A percentile compares a stretch with the other conserved stretches of the same genome.
Evolutionary conservation across 1,284 basidiomycete species (phyloP).

Genomic region (Ganoderma sinense): DNA sequence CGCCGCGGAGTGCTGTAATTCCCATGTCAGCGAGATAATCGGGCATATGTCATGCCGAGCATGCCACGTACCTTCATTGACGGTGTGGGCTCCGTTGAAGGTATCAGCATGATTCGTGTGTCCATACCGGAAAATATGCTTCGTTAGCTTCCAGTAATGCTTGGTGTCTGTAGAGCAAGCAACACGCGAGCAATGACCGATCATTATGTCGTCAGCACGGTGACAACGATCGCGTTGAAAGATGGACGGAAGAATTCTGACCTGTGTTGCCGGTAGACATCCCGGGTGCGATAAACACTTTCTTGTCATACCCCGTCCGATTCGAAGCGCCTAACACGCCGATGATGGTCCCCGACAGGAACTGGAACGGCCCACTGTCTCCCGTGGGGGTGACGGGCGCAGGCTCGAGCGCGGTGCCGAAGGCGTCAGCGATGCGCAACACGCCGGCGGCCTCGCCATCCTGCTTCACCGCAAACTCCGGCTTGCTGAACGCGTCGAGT

Average conservation of each 20-base stretch:
- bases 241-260: constrained; percentile 4
- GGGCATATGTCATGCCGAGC: neutral
- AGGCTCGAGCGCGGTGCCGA: constrained; percentile 54
- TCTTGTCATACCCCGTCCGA: constrained; percentile 41
- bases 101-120: constrained; percentile 42
- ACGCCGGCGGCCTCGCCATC: constrained; percentile 29
- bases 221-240: neutral
- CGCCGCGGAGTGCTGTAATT: constrained; percentile 44
- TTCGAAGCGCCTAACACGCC: constrained; percentile 45
- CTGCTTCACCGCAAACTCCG: constrained; percentile 22
- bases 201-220: neutral
- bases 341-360: constrained; percentile 59
- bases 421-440: constrained; percentile 49
- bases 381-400: constrained; percentile 60
- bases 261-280: constrained; percentile 34
- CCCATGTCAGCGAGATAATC: neutral
- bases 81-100: constrained; percentile 62
- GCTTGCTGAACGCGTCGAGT: constrained; percentile 56
- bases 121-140: constrained; percentile 57
- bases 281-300: constrained; percentile 35
- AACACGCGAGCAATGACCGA: neutral
- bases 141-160: constrained; percentile 56
- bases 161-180: constrained; percentile 46
- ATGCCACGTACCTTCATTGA: constrained; percentile 47
- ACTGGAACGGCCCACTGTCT: constrained; percentile 52